Percentiles rank a stretch among this genome's conserved stretches.
Conservation (phyloP, 192 early-diverging fungal species). For the Umbelopsis isabellina region DNA sequence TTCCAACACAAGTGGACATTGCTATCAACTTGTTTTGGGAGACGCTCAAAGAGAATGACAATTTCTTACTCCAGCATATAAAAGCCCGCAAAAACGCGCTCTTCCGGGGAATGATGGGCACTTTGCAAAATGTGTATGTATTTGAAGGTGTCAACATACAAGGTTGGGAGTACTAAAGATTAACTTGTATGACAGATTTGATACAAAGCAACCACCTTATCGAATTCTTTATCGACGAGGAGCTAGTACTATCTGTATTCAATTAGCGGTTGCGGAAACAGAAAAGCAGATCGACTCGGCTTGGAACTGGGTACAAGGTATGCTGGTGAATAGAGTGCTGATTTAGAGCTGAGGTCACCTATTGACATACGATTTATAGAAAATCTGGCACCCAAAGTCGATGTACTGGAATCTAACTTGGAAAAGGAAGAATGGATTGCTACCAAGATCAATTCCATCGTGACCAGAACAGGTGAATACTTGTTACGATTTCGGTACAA, state of each 20-base stretch:
- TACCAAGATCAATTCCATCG: slow-evolving; percentile 89
- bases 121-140: slow-evolving; percentile 91
- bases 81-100: slow-evolving; percentile 61
- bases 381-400: slow-evolving; percentile 74
- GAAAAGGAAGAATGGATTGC: slow-evolving; percentile 88
- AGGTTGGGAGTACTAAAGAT: background rate
- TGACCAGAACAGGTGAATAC: slow-evolving; percentile 70
- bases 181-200: slow-evolving; percentile 58
- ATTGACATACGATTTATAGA: slow-evolving; percentile 44
- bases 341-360: background rate
- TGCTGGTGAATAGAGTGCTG: background rate
- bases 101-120: slow-evolving; percentile 75
- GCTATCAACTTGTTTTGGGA: slow-evolving; percentile 69
- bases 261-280: slow-evolving; percentile 85
- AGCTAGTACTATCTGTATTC: slow-evolving; percentile 59
- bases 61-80: slow-evolving; percentile 75
- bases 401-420: slow-evolving; percentile 70
- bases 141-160: slow-evolving; percentile 1
- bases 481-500: background rate
- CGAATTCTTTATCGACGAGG: slow-evolving; percentile 80
- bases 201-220: slow-evolving; percentile 91
- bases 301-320: slow-evolving; percentile 91
- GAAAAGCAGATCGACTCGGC: slow-evolving; percentile 83
- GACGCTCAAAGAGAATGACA: slow-evolving; percentile 59
- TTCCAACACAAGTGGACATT: slow-evolving; percentile 55